Base-by-base conservation (phyloP, 345 rosid species). In the Salix arbutifolia region DNA sequence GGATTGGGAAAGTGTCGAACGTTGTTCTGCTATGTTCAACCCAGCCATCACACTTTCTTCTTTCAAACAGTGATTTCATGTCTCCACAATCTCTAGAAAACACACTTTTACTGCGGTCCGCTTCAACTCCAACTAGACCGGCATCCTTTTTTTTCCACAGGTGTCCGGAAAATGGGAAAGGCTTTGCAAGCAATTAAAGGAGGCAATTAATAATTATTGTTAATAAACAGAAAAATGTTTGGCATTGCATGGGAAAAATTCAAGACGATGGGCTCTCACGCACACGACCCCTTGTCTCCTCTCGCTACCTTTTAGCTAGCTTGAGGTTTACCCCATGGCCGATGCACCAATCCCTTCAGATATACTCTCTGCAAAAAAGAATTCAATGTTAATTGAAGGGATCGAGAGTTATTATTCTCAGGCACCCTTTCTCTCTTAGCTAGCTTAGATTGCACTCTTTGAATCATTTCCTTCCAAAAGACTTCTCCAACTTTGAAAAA, bases 371-470 rank as follows among this genome's bases (percentile, higher is more conserved):
- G 21, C 18, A 6, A 30, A 64, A 28, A 64, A 14, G 37, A 19
- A 35, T 25, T 35, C 14, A 68, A 67, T 26, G 31, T 38, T n/a
- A n/a, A 21, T 53, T 21, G 38, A 64, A 60, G 74, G 53, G 62
- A 33, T 33, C 6, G 37, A 33, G 37, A 33, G 37, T 67, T 19
- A 67, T 12, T 53, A 33, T 76, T 53, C 61, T 67, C 74, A 23
- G 66, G 56, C 46, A 44, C 31, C 68, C 48, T 25, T 58, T 67
- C 23, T 56, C 62, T 52, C 37, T 46, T 48, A 65, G 30, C 60
- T 85, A 69, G 75, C 91, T 88, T 88, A 78, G 79, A 71, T 78
- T 83, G 82, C 78, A 88, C 91, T 83, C 88, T 72, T 80, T 65
- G 88, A 79, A 86, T 83, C 81, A 26, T 81, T 83, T 83, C 76